Percentiles rank a stretch among this genome's conserved stretches.
These are phyloP conservation scores for Lotmaria passim DNA, from an alignment of 208 protist species.

Conservation along the genomic window DNA sequence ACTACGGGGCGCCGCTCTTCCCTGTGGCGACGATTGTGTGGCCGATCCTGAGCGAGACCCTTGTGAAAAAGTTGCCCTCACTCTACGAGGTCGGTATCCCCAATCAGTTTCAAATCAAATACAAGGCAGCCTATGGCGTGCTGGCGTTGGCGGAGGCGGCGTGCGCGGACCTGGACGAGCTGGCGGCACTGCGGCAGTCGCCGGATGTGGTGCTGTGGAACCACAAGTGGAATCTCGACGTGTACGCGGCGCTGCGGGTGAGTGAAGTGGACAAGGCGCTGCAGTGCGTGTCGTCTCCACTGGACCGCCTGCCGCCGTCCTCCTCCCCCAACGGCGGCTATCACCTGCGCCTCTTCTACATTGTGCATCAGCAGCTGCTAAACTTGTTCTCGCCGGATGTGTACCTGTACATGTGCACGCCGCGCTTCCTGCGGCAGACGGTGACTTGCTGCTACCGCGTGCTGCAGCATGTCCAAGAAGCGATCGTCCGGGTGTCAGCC, in stretches of 20 bases:
- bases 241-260: constrained; percentile 72
- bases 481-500: not conserved
- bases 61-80: constrained; percentile 80
- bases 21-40: constrained; percentile 74
- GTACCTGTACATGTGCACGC: constrained; percentile 30
- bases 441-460: constrained; percentile 33
- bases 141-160: constrained; percentile 52
- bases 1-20: constrained; percentile 44
- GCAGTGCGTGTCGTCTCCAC: constrained; percentile 27
- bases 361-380: constrained; percentile 35
- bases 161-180: constrained; percentile 68
- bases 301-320: constrained; percentile 26
- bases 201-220: constrained; percentile 79
- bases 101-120: constrained; percentile 77
- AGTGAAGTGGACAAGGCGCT: constrained; percentile 59
- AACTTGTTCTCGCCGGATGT: constrained; percentile 32
- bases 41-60: constrained; percentile 74
- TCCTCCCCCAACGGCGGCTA: constrained; percentile 15
- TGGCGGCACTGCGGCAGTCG: constrained; percentile 55
- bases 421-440: constrained; percentile 32
- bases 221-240: constrained; percentile 91
- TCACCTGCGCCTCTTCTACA: constrained; percentile 33
- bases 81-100: constrained; percentile 80
- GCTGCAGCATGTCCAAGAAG: constrained; percentile 33
- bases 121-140: constrained; percentile 69